Conservation (phyloP, 1,139 yeast species). For the Kurtzmaniella natalensis region DNA sequence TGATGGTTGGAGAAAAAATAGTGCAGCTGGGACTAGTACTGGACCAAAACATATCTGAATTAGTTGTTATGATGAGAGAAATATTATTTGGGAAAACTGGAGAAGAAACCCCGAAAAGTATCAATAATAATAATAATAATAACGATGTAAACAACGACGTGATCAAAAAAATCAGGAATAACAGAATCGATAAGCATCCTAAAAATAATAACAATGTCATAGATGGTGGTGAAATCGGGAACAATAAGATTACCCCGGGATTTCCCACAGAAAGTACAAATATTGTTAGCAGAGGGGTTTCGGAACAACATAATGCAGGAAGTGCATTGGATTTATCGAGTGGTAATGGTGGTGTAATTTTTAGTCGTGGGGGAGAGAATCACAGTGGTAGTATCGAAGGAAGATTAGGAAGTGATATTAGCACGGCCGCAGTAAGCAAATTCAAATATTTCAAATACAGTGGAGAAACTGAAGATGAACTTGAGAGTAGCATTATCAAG, state of each 20-base stretch:
- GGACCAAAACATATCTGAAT: slow-evolving; percentile 2
- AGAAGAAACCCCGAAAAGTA: background rate
- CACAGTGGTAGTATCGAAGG: no score
- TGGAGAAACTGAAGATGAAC: background rate
- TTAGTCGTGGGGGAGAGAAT: no score
- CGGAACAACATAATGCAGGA: no score
- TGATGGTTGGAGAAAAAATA: background rate
- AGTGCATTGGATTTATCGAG: no score
- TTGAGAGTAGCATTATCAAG: background rate
- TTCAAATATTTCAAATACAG: background rate
- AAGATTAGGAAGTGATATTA: no score
- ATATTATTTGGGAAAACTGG: slow-evolving; percentile 5
- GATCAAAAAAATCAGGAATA: background rate
- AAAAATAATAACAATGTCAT: background rate
- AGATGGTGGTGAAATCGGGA: background rate
- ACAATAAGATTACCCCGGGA: no score
- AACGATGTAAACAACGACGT: slow-evolving; percentile 6
- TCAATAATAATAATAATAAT: slow-evolving; percentile 2
- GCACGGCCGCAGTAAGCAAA: no score
- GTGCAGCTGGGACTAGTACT: background rate
- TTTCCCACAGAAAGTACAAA: no score
- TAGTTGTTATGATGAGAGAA: slow-evolving; percentile 2
- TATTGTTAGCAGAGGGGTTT: no score
- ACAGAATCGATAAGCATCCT: background rate
- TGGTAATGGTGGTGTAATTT: no score